These are phyloP conservation scores for Candida coquimbonensis DNA, from an alignment of 805 yeast species.

Conservation along the genomic window DNA sequence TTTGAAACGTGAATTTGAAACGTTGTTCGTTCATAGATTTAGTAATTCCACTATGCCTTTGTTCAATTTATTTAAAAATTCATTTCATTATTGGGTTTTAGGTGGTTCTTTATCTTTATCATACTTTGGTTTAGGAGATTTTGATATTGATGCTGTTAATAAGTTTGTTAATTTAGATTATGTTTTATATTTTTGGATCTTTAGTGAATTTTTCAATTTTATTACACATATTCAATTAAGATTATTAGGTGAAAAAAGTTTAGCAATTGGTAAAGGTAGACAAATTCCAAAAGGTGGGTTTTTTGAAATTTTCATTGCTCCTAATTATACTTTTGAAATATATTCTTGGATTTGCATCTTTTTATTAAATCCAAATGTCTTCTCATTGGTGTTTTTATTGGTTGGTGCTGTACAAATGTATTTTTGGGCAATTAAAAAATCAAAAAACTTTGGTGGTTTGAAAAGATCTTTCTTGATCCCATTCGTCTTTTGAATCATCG, in stretches of 20 bases:
- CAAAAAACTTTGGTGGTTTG: conserved; percentile 51
- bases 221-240: conserved; percentile 64
- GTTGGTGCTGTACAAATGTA: conserved; percentile 82
- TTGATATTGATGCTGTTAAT: conserved; percentile 42
- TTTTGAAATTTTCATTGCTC: conserved; percentile 76
- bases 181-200: conserved; percentile 19
- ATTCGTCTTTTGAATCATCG: conserved; percentile 39
- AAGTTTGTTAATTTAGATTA: conserved; percentile 10
- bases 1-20: conserved; percentile 82
- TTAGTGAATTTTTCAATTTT: conserved; percentile 68
- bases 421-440: conserved; percentile 87
- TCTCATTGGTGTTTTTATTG: conserved; percentile 60
- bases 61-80: conserved; percentile 79
- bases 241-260: conserved; percentile 31
- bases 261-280: conserved; percentile 30
- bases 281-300: conserved; percentile 68
- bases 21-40: conserved; percentile 76
- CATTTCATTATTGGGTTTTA: conserved; percentile 87
- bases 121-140: conserved; percentile 52
- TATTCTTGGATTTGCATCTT: conserved; percentile 69
- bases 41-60: conserved; percentile 91
- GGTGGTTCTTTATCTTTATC: conserved; percentile 54
- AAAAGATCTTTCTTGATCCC: conserved; percentile 79
- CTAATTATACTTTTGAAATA: conserved; percentile 88
- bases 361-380: conserved; percentile 68